Conservation (phyloP, 345 rosid genomes). For the Nephelium lappaceum region DNA sequence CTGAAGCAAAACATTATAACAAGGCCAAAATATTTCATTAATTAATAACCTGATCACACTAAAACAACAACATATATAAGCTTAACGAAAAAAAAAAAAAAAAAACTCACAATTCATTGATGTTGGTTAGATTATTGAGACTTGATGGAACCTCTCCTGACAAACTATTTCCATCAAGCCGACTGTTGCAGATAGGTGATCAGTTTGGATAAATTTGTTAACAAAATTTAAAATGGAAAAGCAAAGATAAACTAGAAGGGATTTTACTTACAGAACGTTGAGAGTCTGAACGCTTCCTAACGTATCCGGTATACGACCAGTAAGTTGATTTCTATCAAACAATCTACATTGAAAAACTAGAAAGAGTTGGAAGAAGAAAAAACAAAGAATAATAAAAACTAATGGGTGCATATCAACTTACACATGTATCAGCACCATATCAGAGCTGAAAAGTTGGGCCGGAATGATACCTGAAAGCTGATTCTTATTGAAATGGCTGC, state of each 20-base stretch:
- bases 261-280: conserved; percentile 91
- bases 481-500: conserved; percentile 95
- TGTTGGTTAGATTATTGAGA: conserved; percentile 72
- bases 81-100: background rate
- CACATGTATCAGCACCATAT: conserved; percentile 88
- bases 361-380: conserved; percentile 9
- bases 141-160: conserved; percentile 62
- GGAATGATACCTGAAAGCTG: conserved; percentile 86
- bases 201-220: background rate
- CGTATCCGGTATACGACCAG: conserved; percentile 69
- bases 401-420: conserved; percentile 41
- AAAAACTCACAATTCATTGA: conserved; percentile 71
- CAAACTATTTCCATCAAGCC: conserved; percentile 84
- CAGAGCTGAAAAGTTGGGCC: conserved; percentile 58
- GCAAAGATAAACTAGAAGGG: background rate
- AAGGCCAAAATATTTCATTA: conserved; percentile 1
- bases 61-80: background rate
- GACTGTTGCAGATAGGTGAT: conserved; percentile 54
- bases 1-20: conserved; percentile 40
- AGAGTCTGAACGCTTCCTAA: conserved; percentile 76
- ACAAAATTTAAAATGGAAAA: background rate
- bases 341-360: conserved; percentile 42
- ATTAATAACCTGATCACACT: background rate
- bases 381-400: background rate
- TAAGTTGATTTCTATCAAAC: conserved; percentile 76